phyloP scores from a whole-genome alignment of 2,329 filamentous ascomycete species.

The Aspergillus oerlinghausenensis region DNA sequence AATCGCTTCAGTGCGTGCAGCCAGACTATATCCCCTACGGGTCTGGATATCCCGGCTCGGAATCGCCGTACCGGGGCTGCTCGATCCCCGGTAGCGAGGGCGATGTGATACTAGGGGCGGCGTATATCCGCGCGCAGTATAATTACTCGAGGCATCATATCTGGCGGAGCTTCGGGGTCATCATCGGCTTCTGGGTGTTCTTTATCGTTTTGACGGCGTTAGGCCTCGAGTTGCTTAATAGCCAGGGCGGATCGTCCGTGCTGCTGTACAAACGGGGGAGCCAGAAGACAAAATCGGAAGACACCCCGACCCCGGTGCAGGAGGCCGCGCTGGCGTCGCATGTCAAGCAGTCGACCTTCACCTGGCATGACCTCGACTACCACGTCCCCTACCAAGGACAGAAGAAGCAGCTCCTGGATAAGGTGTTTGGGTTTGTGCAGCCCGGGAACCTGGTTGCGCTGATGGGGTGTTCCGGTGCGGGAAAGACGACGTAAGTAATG shows the following conservation, averaged over 20 bases:
- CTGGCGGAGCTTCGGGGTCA: conserved; percentile 73
- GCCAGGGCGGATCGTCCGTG: conserved; percentile 26
- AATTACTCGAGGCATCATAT: conserved; percentile 52
- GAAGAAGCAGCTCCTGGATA: conserved; percentile 49
- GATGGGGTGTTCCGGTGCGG: conserved; percentile 78
- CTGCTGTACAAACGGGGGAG: conserved; percentile 31
- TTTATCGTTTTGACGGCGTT: conserved; percentile 72
- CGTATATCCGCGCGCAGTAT: conserved; percentile 52
- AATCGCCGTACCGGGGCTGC: conserved; percentile 25
- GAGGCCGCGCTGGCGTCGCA: conserved; percentile 41
- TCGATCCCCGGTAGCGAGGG: conserved; percentile 26
- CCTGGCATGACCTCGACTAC: conserved; percentile 81
- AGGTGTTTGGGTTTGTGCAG: conserved; percentile 66
- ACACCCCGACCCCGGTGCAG: not conserved
- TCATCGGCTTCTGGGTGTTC: conserved; percentile 66
- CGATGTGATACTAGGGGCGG: conserved; percentile 44
- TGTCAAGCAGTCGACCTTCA: conserved; percentile 65
- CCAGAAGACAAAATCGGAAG: conserved; percentile 12
- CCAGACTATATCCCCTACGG: conserved; percentile 46
- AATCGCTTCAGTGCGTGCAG: conserved; percentile 50
- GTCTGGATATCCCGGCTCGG: conserved; percentile 31
- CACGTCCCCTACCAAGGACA: conserved; percentile 45
- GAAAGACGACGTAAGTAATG: conserved; percentile 38
- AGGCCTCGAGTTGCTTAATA: conserved; percentile 60
- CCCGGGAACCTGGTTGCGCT: conserved; percentile 71